Evolutionary conservation across 2,329 filamentous ascomycete species (phyloP).

Genomic region (Neoarthrinium moseri): DNA sequence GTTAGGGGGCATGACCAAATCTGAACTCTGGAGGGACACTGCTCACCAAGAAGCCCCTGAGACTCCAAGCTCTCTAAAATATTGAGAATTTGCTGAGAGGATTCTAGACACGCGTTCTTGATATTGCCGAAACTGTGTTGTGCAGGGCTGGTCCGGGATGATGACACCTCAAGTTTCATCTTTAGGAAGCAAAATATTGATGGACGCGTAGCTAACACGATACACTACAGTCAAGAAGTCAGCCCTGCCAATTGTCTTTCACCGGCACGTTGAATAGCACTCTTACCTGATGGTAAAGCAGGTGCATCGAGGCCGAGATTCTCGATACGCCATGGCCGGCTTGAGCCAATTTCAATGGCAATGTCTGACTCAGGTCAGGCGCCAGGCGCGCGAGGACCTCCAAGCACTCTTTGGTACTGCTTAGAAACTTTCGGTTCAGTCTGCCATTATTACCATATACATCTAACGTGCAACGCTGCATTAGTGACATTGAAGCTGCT

Average conservation of each 20-base stretch:
- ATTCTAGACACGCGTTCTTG: slow-evolving; percentile 33
- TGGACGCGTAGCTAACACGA: slow-evolving; percentile 30
- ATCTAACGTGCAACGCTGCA: slow-evolving; percentile 12
- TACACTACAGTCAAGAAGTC: slow-evolving; percentile 22
- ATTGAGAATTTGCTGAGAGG: slow-evolving; percentile 35
- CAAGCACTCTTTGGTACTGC: slow-evolving; percentile 28
- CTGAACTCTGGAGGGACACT: neutral
- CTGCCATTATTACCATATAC: slow-evolving; percentile 29
- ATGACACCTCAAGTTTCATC: slow-evolving; percentile 25
- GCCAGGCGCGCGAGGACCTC: slow-evolving; percentile 25
- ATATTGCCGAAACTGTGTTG: slow-evolving; percentile 27
- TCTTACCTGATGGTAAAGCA: slow-evolving; percentile 31
- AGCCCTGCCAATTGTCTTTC: neutral
- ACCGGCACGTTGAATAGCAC: neutral
- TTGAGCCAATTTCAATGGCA: slow-evolving; percentile 27
- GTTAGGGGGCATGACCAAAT: too few relatives aligned
- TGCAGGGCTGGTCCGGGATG: slow-evolving; percentile 12
- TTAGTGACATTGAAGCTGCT: neutral
- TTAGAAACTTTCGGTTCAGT: slow-evolving; percentile 28
- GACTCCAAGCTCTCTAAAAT: slow-evolving; percentile 24
- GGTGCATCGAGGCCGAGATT: slow-evolving; percentile 29
- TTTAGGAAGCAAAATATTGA: slow-evolving; percentile 31
- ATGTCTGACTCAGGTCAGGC: slow-evolving; percentile 27
- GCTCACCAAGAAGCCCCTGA: slow-evolving; percentile 7
- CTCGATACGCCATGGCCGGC: slow-evolving; percentile 25